Conservation (phyloP, 768 basidiomycete species). For the Pisolithus marmoratus region DNA sequence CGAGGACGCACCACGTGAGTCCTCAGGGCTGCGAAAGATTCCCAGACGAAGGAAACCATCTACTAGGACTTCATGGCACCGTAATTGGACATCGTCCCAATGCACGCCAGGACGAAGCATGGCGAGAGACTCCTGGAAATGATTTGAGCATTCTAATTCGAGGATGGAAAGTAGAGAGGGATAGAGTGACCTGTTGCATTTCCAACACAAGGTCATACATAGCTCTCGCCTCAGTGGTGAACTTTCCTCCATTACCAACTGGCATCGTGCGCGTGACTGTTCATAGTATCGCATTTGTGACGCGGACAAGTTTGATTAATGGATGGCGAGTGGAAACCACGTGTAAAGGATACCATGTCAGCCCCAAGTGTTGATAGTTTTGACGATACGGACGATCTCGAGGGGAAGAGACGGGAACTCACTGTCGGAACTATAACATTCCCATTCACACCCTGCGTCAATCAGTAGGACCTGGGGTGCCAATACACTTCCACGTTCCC, state of each 20-base stretch:
- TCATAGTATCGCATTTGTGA: constrained; percentile 34
- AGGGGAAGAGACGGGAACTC: constrained; percentile 13
- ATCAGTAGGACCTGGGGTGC: constrained; percentile 77
- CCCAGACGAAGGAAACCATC: constrained; percentile 78
- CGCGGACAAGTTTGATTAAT: neutral
- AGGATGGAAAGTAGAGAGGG: neutral
- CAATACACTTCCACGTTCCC: constrained; percentile 30
- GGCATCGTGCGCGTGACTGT: constrained; percentile 79
- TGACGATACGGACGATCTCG: too few relatives aligned
- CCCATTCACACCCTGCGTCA: constrained; percentile 93
- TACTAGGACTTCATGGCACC: constrained; percentile 79
- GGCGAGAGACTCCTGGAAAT: constrained; percentile 56
- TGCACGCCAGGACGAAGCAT: constrained; percentile 71
- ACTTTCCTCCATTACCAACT: constrained; percentile 90
- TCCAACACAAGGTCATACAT: constrained; percentile 85
- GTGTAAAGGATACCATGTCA: neutral
- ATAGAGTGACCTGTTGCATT: constrained; percentile 68
- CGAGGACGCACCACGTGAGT: constrained; percentile 4
- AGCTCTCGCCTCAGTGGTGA: constrained; percentile 70
- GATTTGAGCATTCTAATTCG: neutral
- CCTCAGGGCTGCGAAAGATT: constrained; percentile 72
- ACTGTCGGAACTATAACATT: constrained; percentile 61
- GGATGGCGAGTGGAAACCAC: neutral
- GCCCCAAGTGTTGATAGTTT: neutral
- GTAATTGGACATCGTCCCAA: constrained; percentile 85